Conservation (phyloP, 2,329 filamentous ascomycete species). For the Fusarium austroafricanum region DNA sequence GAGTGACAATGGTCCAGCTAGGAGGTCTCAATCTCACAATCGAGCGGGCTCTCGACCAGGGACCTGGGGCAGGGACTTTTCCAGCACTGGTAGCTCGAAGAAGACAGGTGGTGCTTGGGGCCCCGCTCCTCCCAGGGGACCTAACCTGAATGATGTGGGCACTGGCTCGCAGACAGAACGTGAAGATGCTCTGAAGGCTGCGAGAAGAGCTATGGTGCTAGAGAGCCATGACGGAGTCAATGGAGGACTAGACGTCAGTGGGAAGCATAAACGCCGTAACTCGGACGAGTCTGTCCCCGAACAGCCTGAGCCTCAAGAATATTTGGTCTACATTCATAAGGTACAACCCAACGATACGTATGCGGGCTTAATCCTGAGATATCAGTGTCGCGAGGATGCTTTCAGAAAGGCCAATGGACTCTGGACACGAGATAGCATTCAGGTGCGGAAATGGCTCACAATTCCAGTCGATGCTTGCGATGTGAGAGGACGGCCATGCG, state of each 20-base stretch:
- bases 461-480: constrained; percentile 92
- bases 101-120: constrained; percentile 57
- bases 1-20: constrained; percentile 39
- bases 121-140: constrained; percentile 55
- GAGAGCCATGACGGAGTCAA: constrained; percentile 72
- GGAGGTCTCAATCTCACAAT: constrained; percentile 41
- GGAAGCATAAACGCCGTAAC: constrained; percentile 72
- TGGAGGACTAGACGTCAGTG: constrained; percentile 65
- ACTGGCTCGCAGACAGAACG: constrained; percentile 65
- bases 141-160: constrained; percentile 62
- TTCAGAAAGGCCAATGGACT: constrained; percentile 91
- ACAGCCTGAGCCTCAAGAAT: constrained; percentile 75
- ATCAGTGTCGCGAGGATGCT: constrained; percentile 84
- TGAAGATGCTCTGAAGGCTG: constrained; percentile 65
- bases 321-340: constrained; percentile 90
- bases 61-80: constrained; percentile 34
- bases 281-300: constrained; percentile 69
- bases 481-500: constrained; percentile 78
- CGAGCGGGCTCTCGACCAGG: constrained; percentile 39
- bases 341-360: constrained; percentile 87
- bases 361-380: constrained; percentile 89
- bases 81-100: constrained; percentile 26
- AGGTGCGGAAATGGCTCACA: constrained; percentile 82
- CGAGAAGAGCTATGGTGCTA: constrained; percentile 68
- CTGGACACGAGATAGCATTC: constrained; percentile 93